These are phyloP conservation scores for Galerina sulciceps DNA, from an alignment of 768 basidiomycete genomes.

Conservation along the genomic window DNA sequence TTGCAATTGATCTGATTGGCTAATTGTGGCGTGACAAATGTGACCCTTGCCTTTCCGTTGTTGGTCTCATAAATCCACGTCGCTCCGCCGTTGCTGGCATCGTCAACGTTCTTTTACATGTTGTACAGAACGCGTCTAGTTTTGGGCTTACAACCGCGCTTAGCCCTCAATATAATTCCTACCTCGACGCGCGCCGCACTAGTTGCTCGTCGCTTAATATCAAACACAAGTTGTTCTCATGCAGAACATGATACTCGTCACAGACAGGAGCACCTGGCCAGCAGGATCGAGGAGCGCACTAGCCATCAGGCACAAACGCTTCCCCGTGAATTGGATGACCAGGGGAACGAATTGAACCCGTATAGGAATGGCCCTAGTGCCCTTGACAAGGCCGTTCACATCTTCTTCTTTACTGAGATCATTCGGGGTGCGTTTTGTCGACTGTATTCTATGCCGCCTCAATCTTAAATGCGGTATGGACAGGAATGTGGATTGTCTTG, in stretches of 20 bases:
- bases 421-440: slow-evolving; percentile 71
- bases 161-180: slow-evolving; percentile 34
- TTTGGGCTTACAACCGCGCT: slow-evolving; percentile 55
- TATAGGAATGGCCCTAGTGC: slow-evolving; percentile 86
- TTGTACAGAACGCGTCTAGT: slow-evolving; percentile 55
- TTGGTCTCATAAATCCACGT: slow-evolving; percentile 30
- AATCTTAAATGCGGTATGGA: slow-evolving; percentile 15
- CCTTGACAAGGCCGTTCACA: slow-evolving; percentile 92
- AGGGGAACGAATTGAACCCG: slow-evolving; percentile 61
- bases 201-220: slow-evolving; percentile 55
- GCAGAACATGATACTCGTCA: slow-evolving; percentile 38
- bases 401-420: slow-evolving; percentile 99
- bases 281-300: slow-evolving; percentile 37
- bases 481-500: slow-evolving; percentile 98
- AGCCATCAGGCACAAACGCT: slow-evolving; percentile 26
- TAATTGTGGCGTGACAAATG: slow-evolving; percentile 24
- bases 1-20: slow-evolving; percentile 51
- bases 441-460: not conserved
- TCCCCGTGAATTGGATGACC: slow-evolving; percentile 36
- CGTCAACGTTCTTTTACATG: slow-evolving; percentile 47
- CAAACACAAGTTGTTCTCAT: slow-evolving; percentile 42
- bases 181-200: slow-evolving; percentile 36
- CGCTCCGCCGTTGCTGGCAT: slow-evolving; percentile 46
- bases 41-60: slow-evolving; percentile 39
- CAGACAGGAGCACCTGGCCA: slow-evolving; percentile 33